These are phyloP conservation scores for Tulasnella sp. DNA, from an alignment of 768 basidiomycete species.

Conservation along the genomic window DNA sequence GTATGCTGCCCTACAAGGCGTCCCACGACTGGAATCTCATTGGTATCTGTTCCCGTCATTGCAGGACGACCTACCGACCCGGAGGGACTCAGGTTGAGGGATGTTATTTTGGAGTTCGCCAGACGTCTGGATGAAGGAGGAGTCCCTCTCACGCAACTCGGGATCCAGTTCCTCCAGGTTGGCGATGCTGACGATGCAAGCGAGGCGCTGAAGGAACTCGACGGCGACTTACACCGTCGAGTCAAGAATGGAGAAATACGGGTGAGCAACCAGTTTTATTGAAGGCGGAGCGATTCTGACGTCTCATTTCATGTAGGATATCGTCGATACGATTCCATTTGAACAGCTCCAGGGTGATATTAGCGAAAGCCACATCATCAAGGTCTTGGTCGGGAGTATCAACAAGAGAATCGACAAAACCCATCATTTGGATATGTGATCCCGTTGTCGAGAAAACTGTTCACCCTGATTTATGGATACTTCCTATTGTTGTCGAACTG, in stretches of 20 bases:
- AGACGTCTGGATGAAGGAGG: slow-evolving; percentile 44
- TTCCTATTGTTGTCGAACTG: too few species aligned
- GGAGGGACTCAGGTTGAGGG: slow-evolving; percentile 36
- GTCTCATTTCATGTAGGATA: neutral
- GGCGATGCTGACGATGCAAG: slow-evolving; percentile 44
- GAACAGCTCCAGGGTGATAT: neutral
- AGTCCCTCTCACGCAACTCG: slow-evolving; percentile 46
- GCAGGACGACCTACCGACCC: slow-evolving; percentile 29
- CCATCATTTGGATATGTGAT: neutral
- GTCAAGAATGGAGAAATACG: neutral
- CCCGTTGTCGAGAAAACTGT: neutral
- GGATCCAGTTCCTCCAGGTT: slow-evolving; percentile 48
- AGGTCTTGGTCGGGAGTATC: slow-evolving; percentile 5
- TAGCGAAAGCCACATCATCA: slow-evolving; percentile 1
- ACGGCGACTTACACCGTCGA: slow-evolving; percentile 49
- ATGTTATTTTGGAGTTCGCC: slow-evolving; percentile 40
- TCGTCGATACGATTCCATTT: neutral
- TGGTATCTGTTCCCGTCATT: neutral
- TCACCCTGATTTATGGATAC: neutral
- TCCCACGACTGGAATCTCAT: neutral
- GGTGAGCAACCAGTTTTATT: neutral
- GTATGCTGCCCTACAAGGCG: neutral
- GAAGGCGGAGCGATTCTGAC: neutral
- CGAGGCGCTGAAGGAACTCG: slow-evolving; percentile 53
- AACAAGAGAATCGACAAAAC: slow-evolving; percentile 6